A percentile compares a stretch with the other conserved stretches of the same genome.
These are phyloP conservation scores for Artomyces pyxidatus DNA, from an alignment of 768 basidiomycete genomes.

Conservation along the genomic window DNA sequence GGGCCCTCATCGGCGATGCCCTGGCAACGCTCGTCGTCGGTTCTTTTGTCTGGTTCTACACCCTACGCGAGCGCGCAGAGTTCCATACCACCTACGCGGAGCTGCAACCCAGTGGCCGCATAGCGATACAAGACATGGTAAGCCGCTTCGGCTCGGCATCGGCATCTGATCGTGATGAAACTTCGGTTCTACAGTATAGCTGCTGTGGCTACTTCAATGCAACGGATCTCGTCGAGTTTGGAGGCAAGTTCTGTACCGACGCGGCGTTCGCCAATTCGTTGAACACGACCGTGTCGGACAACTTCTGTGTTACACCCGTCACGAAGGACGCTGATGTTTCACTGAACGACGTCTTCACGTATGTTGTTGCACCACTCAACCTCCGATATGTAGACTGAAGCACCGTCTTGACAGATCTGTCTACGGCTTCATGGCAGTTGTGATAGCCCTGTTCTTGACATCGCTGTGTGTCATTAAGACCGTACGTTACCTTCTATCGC, in stretches of 20 bases:
- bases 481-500: conserved; percentile 34
- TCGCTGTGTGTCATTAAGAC: conserved; percentile 86
- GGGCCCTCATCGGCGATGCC: conserved; percentile 57
- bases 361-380: conserved; percentile 23
- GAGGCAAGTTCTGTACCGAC: conserved; percentile 51
- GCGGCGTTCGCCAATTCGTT: conserved; percentile 24
- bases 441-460: conserved; percentile 67
- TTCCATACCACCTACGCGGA: conserved; percentile 52
- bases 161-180: background rate
- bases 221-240: conserved; percentile 46
- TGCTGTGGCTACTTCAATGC: conserved; percentile 78
- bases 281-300: conserved; percentile 28
- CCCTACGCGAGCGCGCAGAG: conserved; percentile 60
- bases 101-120: conserved; percentile 37
- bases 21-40: conserved; percentile 56
- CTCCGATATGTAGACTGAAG: background rate
- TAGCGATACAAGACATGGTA: conserved; percentile 68
- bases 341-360: conserved; percentile 82
- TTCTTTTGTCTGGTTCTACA: conserved; percentile 75
- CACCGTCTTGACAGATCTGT: conserved; percentile 28
- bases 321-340: conserved; percentile 62
- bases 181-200: conserved; percentile 37
- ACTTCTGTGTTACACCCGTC: conserved; percentile 67
- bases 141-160: conserved; percentile 14
- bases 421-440: conserved; percentile 80